phyloP scores from a whole-genome alignment of 441 rosid genomes.

The Theobroma grandiflorum region DNA sequence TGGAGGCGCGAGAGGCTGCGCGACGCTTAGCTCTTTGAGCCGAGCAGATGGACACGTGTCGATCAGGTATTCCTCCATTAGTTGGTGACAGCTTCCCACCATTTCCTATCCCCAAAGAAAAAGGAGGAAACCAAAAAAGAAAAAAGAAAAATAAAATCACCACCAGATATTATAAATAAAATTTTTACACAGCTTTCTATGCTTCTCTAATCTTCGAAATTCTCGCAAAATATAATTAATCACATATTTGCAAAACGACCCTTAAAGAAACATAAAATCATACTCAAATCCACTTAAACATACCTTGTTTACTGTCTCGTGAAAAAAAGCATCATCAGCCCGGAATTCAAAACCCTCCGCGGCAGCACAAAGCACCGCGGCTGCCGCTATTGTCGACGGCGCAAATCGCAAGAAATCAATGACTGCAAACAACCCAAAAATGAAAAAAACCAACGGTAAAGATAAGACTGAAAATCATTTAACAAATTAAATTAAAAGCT shows the following conservation, averaged over 20 bases:
- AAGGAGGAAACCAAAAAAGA: not conserved
- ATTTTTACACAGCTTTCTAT: constrained; percentile 46
- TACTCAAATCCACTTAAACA: not conserved
- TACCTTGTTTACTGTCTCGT: constrained; percentile 43
- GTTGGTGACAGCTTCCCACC: constrained; percentile 79
- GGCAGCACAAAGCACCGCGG: constrained; percentile 53
- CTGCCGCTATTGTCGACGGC: constrained; percentile 63
- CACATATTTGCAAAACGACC: constrained; percentile 26
- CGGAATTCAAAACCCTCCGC: constrained; percentile 33
- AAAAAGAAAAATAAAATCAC: constrained; percentile 9
- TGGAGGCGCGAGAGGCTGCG: constrained; percentile 43
- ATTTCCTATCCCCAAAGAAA: constrained; percentile 48
- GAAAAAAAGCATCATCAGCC: constrained; percentile 13
- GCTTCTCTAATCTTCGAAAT: constrained; percentile 32
- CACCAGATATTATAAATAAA: not conserved
- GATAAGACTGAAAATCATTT: not conserved
- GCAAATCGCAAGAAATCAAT: constrained; percentile 58
- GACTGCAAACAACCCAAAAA: constrained; percentile 32
- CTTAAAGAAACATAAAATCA: constrained; percentile 12
- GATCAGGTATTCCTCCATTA: constrained; percentile 63
- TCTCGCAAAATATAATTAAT: constrained; percentile 4
- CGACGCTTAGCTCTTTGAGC: constrained; percentile 37
- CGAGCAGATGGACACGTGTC: constrained; percentile 60
- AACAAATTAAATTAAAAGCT: not conserved
- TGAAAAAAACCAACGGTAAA: not conserved